Conservation (phyloP, 78 protist genomes). For the Paulinella micropora region DNA sequence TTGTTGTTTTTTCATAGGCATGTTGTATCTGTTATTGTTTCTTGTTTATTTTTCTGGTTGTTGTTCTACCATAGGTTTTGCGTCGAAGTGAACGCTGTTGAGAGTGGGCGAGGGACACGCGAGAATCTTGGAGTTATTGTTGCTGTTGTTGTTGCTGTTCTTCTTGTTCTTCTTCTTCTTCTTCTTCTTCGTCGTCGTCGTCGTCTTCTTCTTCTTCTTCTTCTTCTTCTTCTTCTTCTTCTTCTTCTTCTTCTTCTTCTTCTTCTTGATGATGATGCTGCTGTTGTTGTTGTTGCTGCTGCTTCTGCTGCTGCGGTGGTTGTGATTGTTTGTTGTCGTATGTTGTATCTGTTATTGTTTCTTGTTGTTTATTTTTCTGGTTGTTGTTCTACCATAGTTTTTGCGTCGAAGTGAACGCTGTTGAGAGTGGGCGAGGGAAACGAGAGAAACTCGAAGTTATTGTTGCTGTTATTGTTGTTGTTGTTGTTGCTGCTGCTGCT, state of each 20-base stretch:
- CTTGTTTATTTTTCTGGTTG: too few relatives aligned
- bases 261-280: not conserved
- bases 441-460: not conserved
- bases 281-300: too few relatives aligned
- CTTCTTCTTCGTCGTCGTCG: too few relatives aligned
- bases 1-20: too few relatives aligned
- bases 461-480: not conserved
- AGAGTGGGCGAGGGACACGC: not conserved
- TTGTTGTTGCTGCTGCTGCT: not conserved
- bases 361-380: too few relatives aligned
- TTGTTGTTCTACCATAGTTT: too few relatives aligned
- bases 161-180: not conserved
- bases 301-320: too few relatives aligned
- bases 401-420: constrained; percentile 10
- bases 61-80: constrained; percentile 23
- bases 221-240: not conserved
- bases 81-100: constrained; percentile 2
- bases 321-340: too few relatives aligned
- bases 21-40: too few relatives aligned
- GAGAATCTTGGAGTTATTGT: not conserved
- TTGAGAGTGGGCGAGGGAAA: not conserved
- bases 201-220: too few relatives aligned
- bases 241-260: not conserved
- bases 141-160: not conserved
- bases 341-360: too few relatives aligned